Evolutionary conservation across 192 early-diverging fungal species (phyloP).

Genomic region (Rhizoclosmatium sp.): DNA sequence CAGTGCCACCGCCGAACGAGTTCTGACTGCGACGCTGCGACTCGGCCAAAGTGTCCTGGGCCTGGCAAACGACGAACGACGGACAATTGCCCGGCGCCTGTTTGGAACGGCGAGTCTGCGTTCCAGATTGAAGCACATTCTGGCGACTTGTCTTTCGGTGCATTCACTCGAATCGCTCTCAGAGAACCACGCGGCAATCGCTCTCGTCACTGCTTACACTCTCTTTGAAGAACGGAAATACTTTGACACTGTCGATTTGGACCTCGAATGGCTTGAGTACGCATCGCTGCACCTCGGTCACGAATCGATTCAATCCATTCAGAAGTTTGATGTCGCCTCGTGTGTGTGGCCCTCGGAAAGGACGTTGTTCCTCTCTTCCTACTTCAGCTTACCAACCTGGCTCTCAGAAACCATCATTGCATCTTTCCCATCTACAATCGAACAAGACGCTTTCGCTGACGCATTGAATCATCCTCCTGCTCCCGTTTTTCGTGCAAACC

Average conservation of each 20-base stretch:
- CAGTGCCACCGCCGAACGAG: neutral
- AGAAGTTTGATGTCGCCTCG: no score
- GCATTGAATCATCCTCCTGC: constrained; percentile 16
- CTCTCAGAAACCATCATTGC: neutral
- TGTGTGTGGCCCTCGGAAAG: constrained; percentile 8
- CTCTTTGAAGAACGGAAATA: neutral
- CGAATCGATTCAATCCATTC: neutral
- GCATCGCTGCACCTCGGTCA: neutral
- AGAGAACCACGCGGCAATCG: neutral
- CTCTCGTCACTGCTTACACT: neutral
- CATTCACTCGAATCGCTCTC: neutral
- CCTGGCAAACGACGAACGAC: constrained; percentile 14
- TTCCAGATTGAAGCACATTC: neutral
- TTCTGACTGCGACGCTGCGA: neutral
- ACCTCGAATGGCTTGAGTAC: neutral
- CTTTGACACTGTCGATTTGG: neutral
- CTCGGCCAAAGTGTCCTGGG: neutral
- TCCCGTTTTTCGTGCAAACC: constrained; percentile 19
- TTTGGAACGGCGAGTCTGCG: constrained; percentile 19
- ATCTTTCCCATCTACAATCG: neutral
- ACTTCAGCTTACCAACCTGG: constrained; percentile 17
- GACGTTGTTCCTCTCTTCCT: neutral
- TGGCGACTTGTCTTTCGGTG: neutral
- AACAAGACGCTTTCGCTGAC: neutral
- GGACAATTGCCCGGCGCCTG: constrained; percentile 16